phyloP scores from a whole-genome alignment of 192 early-diverging fungal genomes.

The Phycomyces blakesleeanus region DNA sequence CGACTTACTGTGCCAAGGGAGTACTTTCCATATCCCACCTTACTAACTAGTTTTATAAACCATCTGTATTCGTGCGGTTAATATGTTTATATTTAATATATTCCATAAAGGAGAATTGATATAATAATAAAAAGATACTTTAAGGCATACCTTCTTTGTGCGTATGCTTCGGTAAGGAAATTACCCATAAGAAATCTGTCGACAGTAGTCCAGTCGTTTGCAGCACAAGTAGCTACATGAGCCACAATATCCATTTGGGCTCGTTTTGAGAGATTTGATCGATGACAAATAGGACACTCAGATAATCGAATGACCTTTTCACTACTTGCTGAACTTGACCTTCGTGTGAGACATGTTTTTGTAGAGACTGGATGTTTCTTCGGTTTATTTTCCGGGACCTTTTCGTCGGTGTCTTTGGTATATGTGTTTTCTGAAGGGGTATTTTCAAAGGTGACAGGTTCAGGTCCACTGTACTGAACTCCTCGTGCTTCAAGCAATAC shows the following conservation, averaged over 20 bases:
- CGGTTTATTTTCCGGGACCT: background rate
- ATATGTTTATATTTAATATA: too few species aligned
- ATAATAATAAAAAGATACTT: too few species aligned
- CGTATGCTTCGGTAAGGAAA: conserved; percentile 73
- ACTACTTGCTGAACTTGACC: conserved; percentile 8
- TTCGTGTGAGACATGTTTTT: background rate
- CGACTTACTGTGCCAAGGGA: conserved; percentile 27
- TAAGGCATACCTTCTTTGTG: conserved; percentile 72
- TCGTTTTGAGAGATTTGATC: conserved; percentile 44
- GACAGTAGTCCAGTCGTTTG: conserved; percentile 61
- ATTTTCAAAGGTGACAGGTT: background rate
- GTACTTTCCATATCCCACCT: conserved; percentile 46
- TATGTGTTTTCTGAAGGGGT: background rate
- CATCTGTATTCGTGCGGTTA: too few species aligned
- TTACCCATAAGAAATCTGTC: conserved; percentile 71
- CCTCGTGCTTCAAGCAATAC: conserved; percentile 22
- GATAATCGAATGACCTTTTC: conserved; percentile 64
- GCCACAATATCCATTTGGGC: conserved; percentile 69
- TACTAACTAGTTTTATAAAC: conserved; percentile 38
- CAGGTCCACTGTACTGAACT: conserved; percentile 14
- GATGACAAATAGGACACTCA: conserved; percentile 70
- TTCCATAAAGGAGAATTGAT: too few species aligned
- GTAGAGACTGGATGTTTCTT: background rate
- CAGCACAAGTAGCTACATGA: conserved; percentile 71
- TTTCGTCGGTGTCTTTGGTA: background rate